Percentiles rank a stretch among this genome's conserved stretches.
phyloP scores from a whole-genome alignment of 371 early-diverging fungal species.

The Neoconidiobolus thromboides region DNA sequence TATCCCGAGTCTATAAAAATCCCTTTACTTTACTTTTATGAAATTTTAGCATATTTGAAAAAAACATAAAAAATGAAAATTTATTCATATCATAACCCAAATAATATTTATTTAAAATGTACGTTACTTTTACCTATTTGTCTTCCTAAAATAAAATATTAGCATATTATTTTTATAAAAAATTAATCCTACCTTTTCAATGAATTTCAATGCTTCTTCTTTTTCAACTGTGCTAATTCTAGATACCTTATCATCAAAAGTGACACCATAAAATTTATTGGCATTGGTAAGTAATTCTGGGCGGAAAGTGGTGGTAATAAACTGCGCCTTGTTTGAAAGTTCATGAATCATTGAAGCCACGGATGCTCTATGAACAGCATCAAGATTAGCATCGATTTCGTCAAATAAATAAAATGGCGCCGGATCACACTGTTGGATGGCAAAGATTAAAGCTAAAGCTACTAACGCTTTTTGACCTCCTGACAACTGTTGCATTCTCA shows the following conservation, averaged over 20 bases:
- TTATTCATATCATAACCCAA: no score
- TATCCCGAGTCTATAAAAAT: no score
- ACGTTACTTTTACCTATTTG: no score
- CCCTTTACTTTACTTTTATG: no score
- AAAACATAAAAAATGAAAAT: no score
- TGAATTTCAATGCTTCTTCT: constrained; percentile 46
- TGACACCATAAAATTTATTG: constrained; percentile 92
- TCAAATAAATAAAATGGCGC: constrained; percentile 99
- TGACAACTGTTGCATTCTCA: constrained; percentile 88
- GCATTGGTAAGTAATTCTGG: constrained; percentile 82
- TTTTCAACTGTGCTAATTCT: constrained; percentile 39
- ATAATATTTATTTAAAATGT: no score
- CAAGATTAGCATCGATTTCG: constrained; percentile 99
- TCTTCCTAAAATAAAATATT: no score
- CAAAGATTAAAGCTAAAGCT: constrained; percentile 94
- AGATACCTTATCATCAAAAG: constrained; percentile 72
- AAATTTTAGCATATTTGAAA: no score
- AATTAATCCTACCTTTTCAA: constrained; percentile 25
- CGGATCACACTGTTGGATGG: constrained; percentile 96
- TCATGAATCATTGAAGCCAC: constrained; percentile 87
- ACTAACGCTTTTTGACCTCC: constrained; percentile 99
- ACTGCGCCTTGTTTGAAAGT: constrained; percentile 75
- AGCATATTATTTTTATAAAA: no score
- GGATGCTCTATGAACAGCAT: constrained; percentile 85
- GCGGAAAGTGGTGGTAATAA: constrained; percentile 95